A percentile compares a stretch with the other conserved stretches of the same genome.
These are phyloP conservation scores for Aspergillus oerlinghausenensis DNA, from an alignment of 2,329 filamentous ascomycete species.

Conservation along the genomic window DNA sequence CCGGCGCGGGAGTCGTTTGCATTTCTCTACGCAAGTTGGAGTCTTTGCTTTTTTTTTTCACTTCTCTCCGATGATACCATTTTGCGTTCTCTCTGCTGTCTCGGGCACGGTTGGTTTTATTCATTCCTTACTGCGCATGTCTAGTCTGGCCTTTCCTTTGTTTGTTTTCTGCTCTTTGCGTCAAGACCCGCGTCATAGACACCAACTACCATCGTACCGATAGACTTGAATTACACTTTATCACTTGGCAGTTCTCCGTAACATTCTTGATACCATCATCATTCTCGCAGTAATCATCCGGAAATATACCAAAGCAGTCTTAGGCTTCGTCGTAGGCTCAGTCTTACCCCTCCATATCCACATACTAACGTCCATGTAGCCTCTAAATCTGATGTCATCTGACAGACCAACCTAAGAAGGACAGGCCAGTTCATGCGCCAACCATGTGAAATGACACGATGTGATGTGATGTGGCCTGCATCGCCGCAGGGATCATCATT, in stretches of 20 bases:
- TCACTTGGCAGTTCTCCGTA: background rate
- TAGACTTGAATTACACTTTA: constrained; percentile 4
- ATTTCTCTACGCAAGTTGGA: constrained; percentile 19
- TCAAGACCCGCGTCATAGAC: constrained; percentile 6
- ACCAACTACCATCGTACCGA: constrained; percentile 14
- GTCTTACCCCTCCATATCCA: background rate
- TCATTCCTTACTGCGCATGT: constrained; percentile 12
- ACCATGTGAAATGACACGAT: background rate
- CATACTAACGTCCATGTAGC: background rate
- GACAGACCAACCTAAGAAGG: background rate
- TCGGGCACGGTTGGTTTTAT: constrained; percentile 16
- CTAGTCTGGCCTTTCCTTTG: constrained; percentile 6
- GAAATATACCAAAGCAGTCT: background rate
- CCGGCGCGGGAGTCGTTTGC: constrained; percentile 22
- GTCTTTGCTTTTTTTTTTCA: constrained; percentile 20
- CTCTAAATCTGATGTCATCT: constrained; percentile 6
- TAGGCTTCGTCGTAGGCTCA: background rate
- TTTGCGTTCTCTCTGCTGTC: constrained; percentile 24
- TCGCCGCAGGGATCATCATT: background rate
- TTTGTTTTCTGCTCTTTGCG: background rate
- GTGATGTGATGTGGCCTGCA: background rate
- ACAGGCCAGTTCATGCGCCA: background rate
- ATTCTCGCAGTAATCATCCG: background rate
- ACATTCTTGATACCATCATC: background rate
- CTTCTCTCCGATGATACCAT: constrained; percentile 36